Percentiles rank a stretch among this genome's conserved stretches.
These are phyloP conservation scores for Graphilbum fragrans DNA, from an alignment of 2,329 filamentous ascomycete species.

Conservation along the genomic window DNA sequence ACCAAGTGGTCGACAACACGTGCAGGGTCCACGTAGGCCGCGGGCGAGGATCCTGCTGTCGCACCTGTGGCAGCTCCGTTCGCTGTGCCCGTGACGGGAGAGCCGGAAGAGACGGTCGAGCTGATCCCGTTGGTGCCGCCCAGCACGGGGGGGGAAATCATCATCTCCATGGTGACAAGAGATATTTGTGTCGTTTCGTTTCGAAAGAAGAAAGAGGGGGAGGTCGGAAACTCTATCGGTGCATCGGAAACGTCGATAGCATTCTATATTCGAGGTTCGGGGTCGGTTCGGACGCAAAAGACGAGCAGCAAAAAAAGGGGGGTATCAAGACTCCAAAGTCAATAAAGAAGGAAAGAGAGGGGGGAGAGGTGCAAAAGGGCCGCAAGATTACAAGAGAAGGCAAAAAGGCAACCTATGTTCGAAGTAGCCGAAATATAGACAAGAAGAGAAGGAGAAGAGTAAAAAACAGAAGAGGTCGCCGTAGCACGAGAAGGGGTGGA, in stretches of 20 bases:
- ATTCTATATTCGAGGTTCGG: no score
- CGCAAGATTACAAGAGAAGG: background rate
- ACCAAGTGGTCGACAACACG: conserved; percentile 61
- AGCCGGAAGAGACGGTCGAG: conserved; percentile 5
- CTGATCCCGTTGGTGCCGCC: conserved; percentile 34
- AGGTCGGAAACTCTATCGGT: background rate
- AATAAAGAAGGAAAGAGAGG: no score
- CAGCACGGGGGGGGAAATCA: conserved; percentile 27
- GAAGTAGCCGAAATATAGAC: no score
- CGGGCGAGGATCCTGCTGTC: conserved; percentile 20
- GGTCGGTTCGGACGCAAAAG: no score
- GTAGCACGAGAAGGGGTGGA: no score
- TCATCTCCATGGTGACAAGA: conserved; percentile 34
- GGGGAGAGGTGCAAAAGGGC: conserved; percentile 1
- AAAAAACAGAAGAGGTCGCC: conserved; percentile 1
- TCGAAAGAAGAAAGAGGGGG: background rate
- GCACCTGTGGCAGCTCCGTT: background rate
- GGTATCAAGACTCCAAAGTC: no score
- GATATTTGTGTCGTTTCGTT: background rate
- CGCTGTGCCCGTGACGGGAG: background rate
- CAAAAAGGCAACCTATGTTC: background rate
- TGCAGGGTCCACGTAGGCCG: conserved; percentile 52
- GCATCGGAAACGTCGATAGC: background rate
- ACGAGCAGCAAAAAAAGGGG: conserved; percentile 2
- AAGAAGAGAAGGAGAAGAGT: background rate